Evolutionary conservation across 257 asterid genomes (phyloP).

Genomic region (Nicotiana noctiflora): DNA sequence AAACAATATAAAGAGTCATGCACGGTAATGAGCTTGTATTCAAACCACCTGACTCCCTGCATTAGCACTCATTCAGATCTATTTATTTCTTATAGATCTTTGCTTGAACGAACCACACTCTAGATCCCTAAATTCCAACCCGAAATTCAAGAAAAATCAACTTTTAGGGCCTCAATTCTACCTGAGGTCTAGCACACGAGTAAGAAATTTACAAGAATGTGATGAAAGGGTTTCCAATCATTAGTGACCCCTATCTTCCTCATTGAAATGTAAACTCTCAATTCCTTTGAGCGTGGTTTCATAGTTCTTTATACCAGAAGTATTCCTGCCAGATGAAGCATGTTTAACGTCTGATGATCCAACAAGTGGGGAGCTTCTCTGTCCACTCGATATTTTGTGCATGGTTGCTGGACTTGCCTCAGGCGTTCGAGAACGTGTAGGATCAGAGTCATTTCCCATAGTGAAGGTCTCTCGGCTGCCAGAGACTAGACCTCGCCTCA

Average conservation of each 20-base stretch:
- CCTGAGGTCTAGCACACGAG: slow-evolving; percentile 22
- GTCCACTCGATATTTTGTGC: slow-evolving; percentile 51
- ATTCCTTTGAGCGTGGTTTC: slow-evolving; percentile 72
- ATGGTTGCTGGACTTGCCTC: slow-evolving; percentile 67
- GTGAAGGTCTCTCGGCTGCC: slow-evolving; percentile 57
- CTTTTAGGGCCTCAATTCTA: slow-evolving; percentile 10
- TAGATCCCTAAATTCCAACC: slow-evolving; percentile 17
- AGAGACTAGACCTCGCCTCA: slow-evolving; percentile 56
- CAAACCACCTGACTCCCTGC: neutral
- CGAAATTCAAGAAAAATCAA: slow-evolving; percentile 10
- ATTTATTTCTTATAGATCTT: slow-evolving; percentile 22
- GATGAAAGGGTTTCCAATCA: slow-evolving; percentile 10
- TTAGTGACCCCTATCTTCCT: slow-evolving; percentile 38
- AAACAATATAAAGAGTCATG: neutral
- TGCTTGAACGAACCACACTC: slow-evolving; percentile 12
- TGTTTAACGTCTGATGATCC: slow-evolving; percentile 63
- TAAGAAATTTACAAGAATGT: slow-evolving; percentile 29
- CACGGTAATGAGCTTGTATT: neutral
- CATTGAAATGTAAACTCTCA: slow-evolving; percentile 58
- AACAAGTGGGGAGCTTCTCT: slow-evolving; percentile 50
- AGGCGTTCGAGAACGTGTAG: slow-evolving; percentile 54
- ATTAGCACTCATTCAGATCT: neutral
- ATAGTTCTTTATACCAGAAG: slow-evolving; percentile 40
- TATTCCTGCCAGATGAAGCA: slow-evolving; percentile 42
- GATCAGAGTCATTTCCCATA: slow-evolving; percentile 65